Evolutionary conservation across 2,329 filamentous ascomycete genomes (phyloP), one percentile per base, ranked within the genome.

Genomic region (Cercospora berteroae): DNA sequence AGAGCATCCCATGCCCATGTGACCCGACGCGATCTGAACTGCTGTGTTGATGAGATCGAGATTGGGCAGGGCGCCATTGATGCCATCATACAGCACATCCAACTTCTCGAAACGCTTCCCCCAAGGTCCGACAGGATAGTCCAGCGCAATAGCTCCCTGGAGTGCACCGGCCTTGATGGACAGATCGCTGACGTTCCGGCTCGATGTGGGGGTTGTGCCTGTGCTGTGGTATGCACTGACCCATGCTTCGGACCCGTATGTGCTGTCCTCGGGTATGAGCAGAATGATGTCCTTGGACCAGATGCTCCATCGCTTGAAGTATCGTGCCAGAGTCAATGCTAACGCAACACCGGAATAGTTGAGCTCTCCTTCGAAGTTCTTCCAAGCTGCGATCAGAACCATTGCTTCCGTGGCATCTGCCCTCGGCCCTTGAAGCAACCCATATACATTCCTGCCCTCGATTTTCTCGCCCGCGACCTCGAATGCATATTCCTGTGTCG

Each of bases 251-350:
- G 93, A 92, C 0, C 94, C 95, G 10, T 92, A 90, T 67, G 89
- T 90, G 78, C 93, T 96, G 80, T 99, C 95, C 0, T 92, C 90
- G 0, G 95, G 89, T 57, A 99, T 86, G 5, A 99, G 81, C 73
- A 99, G 88, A 67, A 99, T 94, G 72, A 99, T 97, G 78, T 99
- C 95, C 80, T 99, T 99, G 67, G 94, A 97, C 95, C 95, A 99
- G 29, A 99, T 85, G 63, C 93, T 97, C 95, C 95, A 99, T 73
- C 91, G 88, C 80, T 96, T 97, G 82, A 99, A 98, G 80, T 99
- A 99, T 72, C 95, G 88, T 29, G 93, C 92, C 72, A 99, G 81
- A 0, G 94, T 94, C 74, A 99, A 82, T 2, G 93, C 89, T 33
- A 99, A 85, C 7, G 93, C 90, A 5, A 99, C 89, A 18, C 94